Evolutionary conservation across 2,329 filamentous ascomycete species (phyloP).

Genomic region (Scedosporium apiospermum): DNA sequence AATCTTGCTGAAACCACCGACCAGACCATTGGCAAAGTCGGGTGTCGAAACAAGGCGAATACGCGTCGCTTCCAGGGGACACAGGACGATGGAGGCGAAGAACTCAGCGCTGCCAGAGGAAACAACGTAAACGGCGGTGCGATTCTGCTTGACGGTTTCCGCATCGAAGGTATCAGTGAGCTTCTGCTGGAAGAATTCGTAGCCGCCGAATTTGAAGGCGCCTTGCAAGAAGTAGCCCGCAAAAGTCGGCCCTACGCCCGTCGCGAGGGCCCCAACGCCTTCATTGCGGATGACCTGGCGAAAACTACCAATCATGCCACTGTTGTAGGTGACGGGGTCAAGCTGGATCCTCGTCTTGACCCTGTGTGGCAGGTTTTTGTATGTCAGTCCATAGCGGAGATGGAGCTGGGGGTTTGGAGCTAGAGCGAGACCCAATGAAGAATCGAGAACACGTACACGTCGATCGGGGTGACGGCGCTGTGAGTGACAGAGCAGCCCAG

Average conservation of each 20-base stretch:
- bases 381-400: too few species aligned
- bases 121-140: conserved; percentile 71
- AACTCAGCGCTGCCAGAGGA: conserved; percentile 57
- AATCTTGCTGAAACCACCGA: conserved; percentile 77
- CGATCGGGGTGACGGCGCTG: conserved; percentile 91
- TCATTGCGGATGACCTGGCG: conserved; percentile 75
- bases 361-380: conserved; percentile 33
- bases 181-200: conserved; percentile 95
- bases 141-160: conserved; percentile 69
- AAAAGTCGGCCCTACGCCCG: conserved; percentile 76
- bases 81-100: conserved; percentile 73
- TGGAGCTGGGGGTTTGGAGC: too few species aligned
- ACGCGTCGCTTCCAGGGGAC: conserved; percentile 86
- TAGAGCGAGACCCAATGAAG: neutral
- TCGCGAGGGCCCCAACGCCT: conserved; percentile 77
- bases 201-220: conserved; percentile 68
- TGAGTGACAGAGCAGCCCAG: conserved; percentile 98
- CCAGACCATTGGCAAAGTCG: conserved; percentile 70
- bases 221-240: conserved; percentile 92
- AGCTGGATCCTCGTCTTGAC: conserved; percentile 96
- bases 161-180: conserved; percentile 71
- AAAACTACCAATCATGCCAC: conserved; percentile 78
- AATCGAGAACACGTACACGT: conserved; percentile 70
- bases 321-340: conserved; percentile 82
- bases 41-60: conserved; percentile 88